A percentile compares a stretch with the other conserved stretches of the same genome.
These are phyloP conservation scores for Fomitopsis pinicola DNA, from an alignment of 1,284 basidiomycete species.

Conservation along the genomic window DNA sequence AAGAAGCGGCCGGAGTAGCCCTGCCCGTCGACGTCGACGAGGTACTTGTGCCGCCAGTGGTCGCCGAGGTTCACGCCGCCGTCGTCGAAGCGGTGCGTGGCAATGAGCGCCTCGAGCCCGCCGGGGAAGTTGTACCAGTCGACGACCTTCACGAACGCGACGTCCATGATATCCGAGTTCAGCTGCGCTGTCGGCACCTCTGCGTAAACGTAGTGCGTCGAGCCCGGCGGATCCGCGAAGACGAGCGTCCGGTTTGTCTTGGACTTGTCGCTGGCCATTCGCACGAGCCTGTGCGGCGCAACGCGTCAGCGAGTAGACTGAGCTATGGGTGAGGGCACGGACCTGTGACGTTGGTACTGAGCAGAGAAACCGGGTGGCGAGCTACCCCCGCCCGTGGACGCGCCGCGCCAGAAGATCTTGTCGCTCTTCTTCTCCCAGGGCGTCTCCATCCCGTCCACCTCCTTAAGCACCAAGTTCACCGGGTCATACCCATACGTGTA, in stretches of 20 bases:
- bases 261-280: conserved; percentile 67
- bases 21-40: conserved; percentile 91
- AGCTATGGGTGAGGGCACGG: conserved; percentile 16
- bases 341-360: conserved; percentile 88
- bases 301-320: not conserved
- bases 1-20: conserved; percentile 91
- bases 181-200: conserved; percentile 58
- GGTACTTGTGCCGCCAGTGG: conserved; percentile 91
- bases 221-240: conserved; percentile 67
- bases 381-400: conserved; percentile 88
- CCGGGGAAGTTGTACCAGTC: conserved; percentile 72
- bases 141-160: conserved; percentile 80
- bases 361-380: conserved; percentile 81
- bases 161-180: conserved; percentile 84
- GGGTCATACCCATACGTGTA: conserved; percentile 93
- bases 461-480: conserved; percentile 62
- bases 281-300: conserved; percentile 55
- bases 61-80: conserved; percentile 77
- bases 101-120: conserved; percentile 68
- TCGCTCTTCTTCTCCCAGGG: conserved; percentile 77
- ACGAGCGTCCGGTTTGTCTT: conserved; percentile 64
- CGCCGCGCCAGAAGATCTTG: conserved; percentile 82
- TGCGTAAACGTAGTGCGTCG: conserved; percentile 56
- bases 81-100: conserved; percentile 71
- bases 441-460: conserved; percentile 77